Evolutionary conservation across 148 eudicot genomes (phyloP).

Genomic region (Fagopyrum tataricum): DNA sequence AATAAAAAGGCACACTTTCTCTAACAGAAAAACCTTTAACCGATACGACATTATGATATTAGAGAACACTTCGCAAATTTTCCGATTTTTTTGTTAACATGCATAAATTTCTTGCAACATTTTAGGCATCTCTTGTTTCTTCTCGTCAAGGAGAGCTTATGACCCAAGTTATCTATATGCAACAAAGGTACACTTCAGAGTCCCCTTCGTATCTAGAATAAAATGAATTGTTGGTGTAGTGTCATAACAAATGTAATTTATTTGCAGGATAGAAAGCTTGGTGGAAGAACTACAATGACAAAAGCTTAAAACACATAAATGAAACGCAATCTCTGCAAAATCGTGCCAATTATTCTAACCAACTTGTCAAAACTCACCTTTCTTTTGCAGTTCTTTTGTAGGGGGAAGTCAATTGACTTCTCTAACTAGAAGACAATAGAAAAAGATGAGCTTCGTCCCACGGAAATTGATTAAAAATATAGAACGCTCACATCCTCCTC

Average conservation of each 20-base stretch:
- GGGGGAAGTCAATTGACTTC: constrained; percentile 37
- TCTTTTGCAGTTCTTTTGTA: constrained; percentile 17
- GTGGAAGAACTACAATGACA: constrained; percentile 37
- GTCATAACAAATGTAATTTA: background rate
- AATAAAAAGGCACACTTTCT: too few relatives aligned
- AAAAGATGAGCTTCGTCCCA: background rate
- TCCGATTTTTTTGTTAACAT: background rate
- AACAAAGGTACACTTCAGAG: constrained; percentile 48
- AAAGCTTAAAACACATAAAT: constrained; percentile 42
- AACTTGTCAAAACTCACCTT: background rate
- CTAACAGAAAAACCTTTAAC: too few relatives aligned
- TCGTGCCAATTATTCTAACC: background rate
- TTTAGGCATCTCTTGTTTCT: constrained; percentile 43
- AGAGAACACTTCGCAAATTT: too few relatives aligned
- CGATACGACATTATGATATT: too few relatives aligned
- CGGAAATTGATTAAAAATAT: background rate
- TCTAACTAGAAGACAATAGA: constrained; percentile 26
- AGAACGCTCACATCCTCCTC: background rate
- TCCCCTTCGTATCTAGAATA: background rate
- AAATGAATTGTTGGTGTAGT: background rate
- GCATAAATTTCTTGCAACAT: background rate
- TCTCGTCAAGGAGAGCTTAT: constrained; percentile 65
- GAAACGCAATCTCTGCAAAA: background rate
- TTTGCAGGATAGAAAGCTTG: constrained; percentile 59
- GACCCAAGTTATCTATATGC: constrained; percentile 60